Base-by-base conservation (phyloP, 179 eudicot genomes). In the Silene coronaria region DNA sequence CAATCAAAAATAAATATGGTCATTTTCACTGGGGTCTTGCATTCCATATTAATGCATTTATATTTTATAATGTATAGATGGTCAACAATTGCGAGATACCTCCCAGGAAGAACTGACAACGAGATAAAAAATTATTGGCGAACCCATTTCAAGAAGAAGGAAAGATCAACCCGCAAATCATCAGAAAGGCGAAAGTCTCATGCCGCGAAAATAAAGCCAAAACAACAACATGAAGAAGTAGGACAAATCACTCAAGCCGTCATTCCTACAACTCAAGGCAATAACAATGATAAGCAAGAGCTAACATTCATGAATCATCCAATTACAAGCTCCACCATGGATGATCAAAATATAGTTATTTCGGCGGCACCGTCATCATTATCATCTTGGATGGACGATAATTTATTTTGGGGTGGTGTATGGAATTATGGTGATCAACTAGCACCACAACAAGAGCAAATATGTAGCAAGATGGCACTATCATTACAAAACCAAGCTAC, bases 61-160 rank as follows among this genome's bases (percentile, higher is more conserved):
- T 42, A 42, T 42, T 17, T 17, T 24, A 6, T 6, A 51, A 42
- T 74, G 22, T 48, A 42, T 14, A 89, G 92, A 77, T 89, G 92
- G 92, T 89, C 92, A 0, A 89, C 90, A 3, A 89, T 89, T 48
- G 92, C 92, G 14, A 76, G 92, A 75, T 87, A 87, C 81, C 72
- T 89, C 61, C 90, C 90, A 3, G 91, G 91, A 68, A 85, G 91
- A 74, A 88, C 91, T 9, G 91, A 88, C 69, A 88, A 88, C 1
- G 91, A 89, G 67, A 89, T 89, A 32, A 89, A 89, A 46, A 89
- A 89, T 53, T 89, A 87, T 62, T 89, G 92, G 92, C 78, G 90
- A 80, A 89, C 92, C 11, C 92, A 89, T 77, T 89, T 89, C 83
- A 89, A 81, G 85, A 85, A 81, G 79, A 85, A 79, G 77, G 85